Base-by-base conservation (phyloP, 108 stramenopile species). In the Stephanodiscus minutulus region DNA sequence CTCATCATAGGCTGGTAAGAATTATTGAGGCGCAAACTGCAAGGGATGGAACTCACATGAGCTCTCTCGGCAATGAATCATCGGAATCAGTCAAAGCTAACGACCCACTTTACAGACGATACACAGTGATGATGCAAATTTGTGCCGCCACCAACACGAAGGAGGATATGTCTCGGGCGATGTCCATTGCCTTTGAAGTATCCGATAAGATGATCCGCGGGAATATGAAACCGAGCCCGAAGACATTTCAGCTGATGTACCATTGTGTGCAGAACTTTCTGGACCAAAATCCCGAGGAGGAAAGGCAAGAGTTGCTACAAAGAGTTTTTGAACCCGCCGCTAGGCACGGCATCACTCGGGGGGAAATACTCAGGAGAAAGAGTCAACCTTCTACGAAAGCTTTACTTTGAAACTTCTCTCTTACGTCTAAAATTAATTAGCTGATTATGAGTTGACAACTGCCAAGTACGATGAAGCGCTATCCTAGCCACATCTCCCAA, bases 131-230 rank as follows among this genome's bases (percentile, higher is more conserved):
- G 44, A 29, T 82, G 18, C 72, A 66, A 44, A 77, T 77, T 17
- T 82, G 81, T 33, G 74, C 75, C 8, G 41, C 54, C 13, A 39
- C 69, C 22, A 13, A 49, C 17, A 22, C 47, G 18, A 73, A 73
- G 24, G 18, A 47, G 29, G 58, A 77, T 25, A 52, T 50, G 0
- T 35, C 76, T 36, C 48, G 43, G 12, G 64, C 71, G 17, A 35
- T 82, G 37, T 52, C 64, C 12, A 68, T 82, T 53, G 70, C 76
- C 35, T 77, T 77, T 59, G 73, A 82, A 28, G 48, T 58, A 7
- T 73, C 52, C 36, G 57, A 77, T 6, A 77, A 62, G 66, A 82
- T 82, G 81, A 43, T 66, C 22, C 65, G 52, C 7, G 43, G 44
- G 18, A 64, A 56, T 6, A 56, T 77, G 11, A 66, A 65, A 54